Conservation (phyloP, 129 eudicot genomes). For the Kitagawia praeruptora region DNA sequence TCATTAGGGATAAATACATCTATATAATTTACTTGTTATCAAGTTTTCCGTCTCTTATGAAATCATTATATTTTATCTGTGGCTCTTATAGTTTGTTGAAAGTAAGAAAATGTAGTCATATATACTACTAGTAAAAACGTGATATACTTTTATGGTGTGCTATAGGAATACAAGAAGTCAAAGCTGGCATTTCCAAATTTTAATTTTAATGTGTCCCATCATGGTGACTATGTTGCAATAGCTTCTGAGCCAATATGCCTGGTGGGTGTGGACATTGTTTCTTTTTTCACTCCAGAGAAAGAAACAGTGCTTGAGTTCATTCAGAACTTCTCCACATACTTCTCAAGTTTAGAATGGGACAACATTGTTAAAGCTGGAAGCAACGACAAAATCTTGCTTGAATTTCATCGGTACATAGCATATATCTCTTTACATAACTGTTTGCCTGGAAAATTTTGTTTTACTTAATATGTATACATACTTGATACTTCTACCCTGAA, state of each 20-base stretch:
- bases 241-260: conserved; percentile 89
- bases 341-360: conserved; percentile 66
- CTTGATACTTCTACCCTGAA: background rate
- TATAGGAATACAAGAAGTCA: conserved; percentile 33
- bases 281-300: conserved; percentile 37
- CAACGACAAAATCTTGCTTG: conserved; percentile 34
- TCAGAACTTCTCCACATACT: conserved; percentile 55
- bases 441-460: background rate
- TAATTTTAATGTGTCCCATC: conserved; percentile 79
- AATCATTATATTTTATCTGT: background rate
- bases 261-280: conserved; percentile 76
- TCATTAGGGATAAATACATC: background rate
- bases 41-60: background rate
- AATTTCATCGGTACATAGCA: conserved; percentile 55
- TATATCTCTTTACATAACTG: background rate
- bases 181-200: conserved; percentile 51
- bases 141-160: background rate
- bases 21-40: background rate
- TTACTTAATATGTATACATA: background rate
- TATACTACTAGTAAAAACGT: background rate
- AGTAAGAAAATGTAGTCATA: background rate
- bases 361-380: conserved; percentile 48
- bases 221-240: conserved; percentile 90
- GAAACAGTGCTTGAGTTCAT: conserved; percentile 52
- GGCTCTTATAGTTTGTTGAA: background rate